These are phyloP conservation scores for Nannizziopsis arthrosporioides DNA, from an alignment of 2,329 filamentous ascomycete genomes.

Conservation along the genomic window DNA sequence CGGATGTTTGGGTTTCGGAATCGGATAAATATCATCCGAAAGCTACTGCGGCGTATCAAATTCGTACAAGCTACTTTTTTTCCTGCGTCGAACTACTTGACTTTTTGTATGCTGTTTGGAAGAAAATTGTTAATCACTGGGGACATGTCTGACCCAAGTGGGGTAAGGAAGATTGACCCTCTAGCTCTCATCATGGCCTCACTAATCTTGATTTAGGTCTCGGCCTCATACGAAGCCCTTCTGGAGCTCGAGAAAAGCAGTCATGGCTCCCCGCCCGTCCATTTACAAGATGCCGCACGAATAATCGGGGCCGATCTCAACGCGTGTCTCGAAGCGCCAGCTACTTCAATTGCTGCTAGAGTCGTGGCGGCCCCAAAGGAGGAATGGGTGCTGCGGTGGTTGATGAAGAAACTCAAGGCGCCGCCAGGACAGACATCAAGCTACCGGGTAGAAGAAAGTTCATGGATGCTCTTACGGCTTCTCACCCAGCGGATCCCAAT, in stretches of 20 bases:
- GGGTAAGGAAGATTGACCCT: neutral
- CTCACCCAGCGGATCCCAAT: slow-evolving; percentile 58
- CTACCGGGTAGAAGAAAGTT: slow-evolving; percentile 34
- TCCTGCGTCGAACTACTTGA: too few relatives aligned
- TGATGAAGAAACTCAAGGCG: slow-evolving; percentile 48
- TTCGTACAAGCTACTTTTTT: slow-evolving; percentile 9
- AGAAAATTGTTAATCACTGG: too few relatives aligned
- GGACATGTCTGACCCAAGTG: neutral
- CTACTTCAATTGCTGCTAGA: neutral
- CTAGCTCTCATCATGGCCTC: neutral
- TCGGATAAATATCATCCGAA: slow-evolving; percentile 27
- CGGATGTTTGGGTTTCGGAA: slow-evolving; percentile 17
- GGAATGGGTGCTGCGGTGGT: slow-evolving; percentile 57
- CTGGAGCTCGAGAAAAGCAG: slow-evolving; percentile 36
- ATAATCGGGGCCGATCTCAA: slow-evolving; percentile 33
- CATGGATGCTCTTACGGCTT: slow-evolving; percentile 49
- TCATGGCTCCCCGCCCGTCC: slow-evolving; percentile 25
- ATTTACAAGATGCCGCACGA: slow-evolving; percentile 34
- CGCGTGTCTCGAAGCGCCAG: slow-evolving; percentile 3
- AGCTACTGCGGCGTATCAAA: slow-evolving; percentile 12
- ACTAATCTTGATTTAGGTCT: slow-evolving; percentile 21
- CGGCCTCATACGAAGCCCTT: slow-evolving; percentile 33
- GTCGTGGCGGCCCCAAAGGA: slow-evolving; percentile 37
- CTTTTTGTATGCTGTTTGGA: too few relatives aligned
- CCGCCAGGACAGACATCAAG: slow-evolving; percentile 26